A percentile compares a stretch with the other conserved stretches of the same genome.
Evolutionary conservation across 1,284 basidiomycete species (phyloP).

Genomic region (Ustilago nuda): DNA sequence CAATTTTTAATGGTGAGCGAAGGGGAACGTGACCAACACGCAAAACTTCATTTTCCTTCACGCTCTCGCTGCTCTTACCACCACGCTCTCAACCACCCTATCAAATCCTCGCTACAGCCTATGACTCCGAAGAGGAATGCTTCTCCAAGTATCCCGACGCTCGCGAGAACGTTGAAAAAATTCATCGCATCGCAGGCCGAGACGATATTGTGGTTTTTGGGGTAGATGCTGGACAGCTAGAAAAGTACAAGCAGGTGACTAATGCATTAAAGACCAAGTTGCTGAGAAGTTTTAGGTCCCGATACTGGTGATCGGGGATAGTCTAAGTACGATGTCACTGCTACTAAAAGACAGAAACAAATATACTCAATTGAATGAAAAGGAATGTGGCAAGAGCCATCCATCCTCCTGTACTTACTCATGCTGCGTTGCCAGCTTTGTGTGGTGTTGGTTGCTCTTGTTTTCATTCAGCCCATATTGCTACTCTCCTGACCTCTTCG

Average conservation of each 20-base stretch:
- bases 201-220: conserved; percentile 83
- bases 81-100: conserved; percentile 72
- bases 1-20: too few relatives aligned
- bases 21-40: too few relatives aligned
- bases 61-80: conserved; percentile 77
- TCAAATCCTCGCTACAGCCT: conserved; percentile 86
- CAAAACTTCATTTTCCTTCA: conserved; percentile 88
- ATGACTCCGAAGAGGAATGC: conserved; percentile 82
- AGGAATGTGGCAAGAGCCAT: too few relatives aligned
- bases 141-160: conserved; percentile 88
- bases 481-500: background rate
- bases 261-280: conserved; percentile 36
- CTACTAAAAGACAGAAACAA: too few relatives aligned
- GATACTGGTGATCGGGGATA: too few relatives aligned
- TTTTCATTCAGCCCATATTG: conserved; percentile 7
- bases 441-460: background rate
- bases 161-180: conserved; percentile 73
- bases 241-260: conserved; percentile 73
- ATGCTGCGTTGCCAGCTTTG: background rate
- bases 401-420: too few relatives aligned
- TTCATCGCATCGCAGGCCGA: conserved; percentile 63
- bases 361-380: too few relatives aligned
- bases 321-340: too few relatives aligned
- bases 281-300: too few relatives aligned
- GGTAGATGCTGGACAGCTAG: conserved; percentile 84